phyloP scores from a whole-genome alignment of 192 early-diverging fungal species.

The Radiomyces spectabilis region DNA sequence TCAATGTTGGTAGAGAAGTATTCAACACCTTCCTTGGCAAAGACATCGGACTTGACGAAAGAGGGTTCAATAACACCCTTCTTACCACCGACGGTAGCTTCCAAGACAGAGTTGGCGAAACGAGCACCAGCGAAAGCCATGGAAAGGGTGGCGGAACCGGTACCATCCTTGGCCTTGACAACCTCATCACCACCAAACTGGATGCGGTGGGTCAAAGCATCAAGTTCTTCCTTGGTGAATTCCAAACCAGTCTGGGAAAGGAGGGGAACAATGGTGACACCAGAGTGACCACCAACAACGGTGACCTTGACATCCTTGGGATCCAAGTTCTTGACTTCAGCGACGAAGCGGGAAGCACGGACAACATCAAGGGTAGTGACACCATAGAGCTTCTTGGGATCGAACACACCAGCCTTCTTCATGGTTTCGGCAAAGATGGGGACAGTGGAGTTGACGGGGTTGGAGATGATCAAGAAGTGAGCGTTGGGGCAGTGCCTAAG shows the following conservation, averaged over 20 bases:
- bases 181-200: slow-evolving; percentile 99
- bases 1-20: slow-evolving; percentile 78
- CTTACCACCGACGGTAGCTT: slow-evolving; percentile 67
- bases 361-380: slow-evolving; percentile 97
- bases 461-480: slow-evolving; percentile 80
- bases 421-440: slow-evolving; percentile 89
- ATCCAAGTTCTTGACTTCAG: slow-evolving; percentile 65
- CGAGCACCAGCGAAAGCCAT: slow-evolving; percentile 89
- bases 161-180: slow-evolving; percentile 98
- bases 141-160: slow-evolving; percentile 82
- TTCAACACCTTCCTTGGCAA: slow-evolving; percentile 47
- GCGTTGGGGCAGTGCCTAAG: slow-evolving; percentile 53
- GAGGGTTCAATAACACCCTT: slow-evolving; percentile 85
- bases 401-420: slow-evolving; percentile 77
- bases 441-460: slow-evolving; percentile 96
- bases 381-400: slow-evolving; percentile 86
- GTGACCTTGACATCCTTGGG: slow-evolving; percentile 70
- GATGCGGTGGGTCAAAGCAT: slow-evolving; percentile 89
- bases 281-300: slow-evolving; percentile 95
- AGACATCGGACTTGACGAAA: slow-evolving; percentile 64
- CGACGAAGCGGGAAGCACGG: slow-evolving; percentile 93
- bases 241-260: slow-evolving; percentile 71
- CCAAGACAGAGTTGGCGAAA: slow-evolving; percentile 84
- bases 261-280: slow-evolving; percentile 94
- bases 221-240: slow-evolving; percentile 82